These are phyloP conservation scores for Ophiostoma piceae DNA, from an alignment of 2,329 filamentous ascomycete species.

Conservation along the genomic window DNA sequence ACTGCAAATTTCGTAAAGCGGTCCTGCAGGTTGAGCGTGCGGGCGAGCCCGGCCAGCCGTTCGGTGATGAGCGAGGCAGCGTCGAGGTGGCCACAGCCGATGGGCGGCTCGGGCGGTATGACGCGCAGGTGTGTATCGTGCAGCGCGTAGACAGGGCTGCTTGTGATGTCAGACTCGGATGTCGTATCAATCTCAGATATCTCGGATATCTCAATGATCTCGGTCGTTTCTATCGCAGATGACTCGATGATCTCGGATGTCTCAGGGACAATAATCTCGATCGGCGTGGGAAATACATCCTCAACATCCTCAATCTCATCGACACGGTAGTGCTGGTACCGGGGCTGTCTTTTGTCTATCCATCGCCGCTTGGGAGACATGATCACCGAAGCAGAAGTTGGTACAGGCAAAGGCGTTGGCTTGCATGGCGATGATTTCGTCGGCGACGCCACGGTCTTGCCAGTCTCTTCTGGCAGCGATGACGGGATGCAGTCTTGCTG, in stretches of 20 bases:
- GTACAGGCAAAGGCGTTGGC: not conserved
- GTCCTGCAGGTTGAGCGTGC: conserved; percentile 46
- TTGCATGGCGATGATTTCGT: not conserved
- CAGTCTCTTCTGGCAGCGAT: conserved; percentile 26
- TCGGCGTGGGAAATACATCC: too few relatives aligned
- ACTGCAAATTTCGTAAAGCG: conserved; percentile 46
- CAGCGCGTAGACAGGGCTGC: not conserved
- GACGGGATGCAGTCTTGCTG: conserved; percentile 22
- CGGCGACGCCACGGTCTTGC: conserved; percentile 8
- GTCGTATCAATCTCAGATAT: not conserved
- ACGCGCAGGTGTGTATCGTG: conserved; percentile 42
- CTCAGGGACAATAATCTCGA: not conserved
- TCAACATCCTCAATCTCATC: conserved; percentile 11
- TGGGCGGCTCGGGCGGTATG: conserved; percentile 48
- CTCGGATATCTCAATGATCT: not conserved
- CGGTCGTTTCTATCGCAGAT: too few relatives aligned
- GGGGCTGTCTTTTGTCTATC: not conserved
- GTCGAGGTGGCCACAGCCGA: conserved; percentile 41
- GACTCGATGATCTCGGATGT: too few relatives aligned
- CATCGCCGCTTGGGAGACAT: not conserved
- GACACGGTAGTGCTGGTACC: not conserved
- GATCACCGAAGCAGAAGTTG: not conserved
- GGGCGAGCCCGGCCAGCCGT: conserved; percentile 48
- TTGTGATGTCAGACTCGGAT: not conserved
- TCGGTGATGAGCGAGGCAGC: conserved; percentile 52